A percentile compares a stretch with the other conserved stretches of the same genome.
phyloP scores from a whole-genome alignment of 176 grass and related monocot species.

The Pontederia crassipes region DNA sequence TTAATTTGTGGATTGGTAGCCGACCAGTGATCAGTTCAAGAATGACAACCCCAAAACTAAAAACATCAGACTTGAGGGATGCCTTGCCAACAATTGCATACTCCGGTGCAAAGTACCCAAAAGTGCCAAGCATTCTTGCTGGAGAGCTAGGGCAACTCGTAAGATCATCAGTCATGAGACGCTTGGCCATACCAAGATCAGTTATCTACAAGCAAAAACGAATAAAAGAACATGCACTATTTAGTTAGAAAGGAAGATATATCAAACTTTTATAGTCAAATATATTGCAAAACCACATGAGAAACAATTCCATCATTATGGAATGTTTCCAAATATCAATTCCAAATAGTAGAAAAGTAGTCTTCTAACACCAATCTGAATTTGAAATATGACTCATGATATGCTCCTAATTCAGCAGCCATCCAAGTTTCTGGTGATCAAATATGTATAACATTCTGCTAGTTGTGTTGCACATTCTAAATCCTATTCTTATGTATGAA shows the following conservation, averaged over 20 bases:
- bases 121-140: constrained; percentile 84
- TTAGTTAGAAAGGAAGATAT: no score
- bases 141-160: constrained; percentile 83
- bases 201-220: constrained; percentile 43
- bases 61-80: constrained; percentile 89
- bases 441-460: no score
- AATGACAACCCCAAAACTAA: constrained; percentile 95
- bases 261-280: no score
- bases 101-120: constrained; percentile 96
- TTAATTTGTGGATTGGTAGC: constrained; percentile 57
- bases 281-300: no score
- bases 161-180: constrained; percentile 74
- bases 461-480: no score
- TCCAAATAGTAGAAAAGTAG: not conserved
- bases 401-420: not conserved
- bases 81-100: constrained; percentile 94
- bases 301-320: not conserved
- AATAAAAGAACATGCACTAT: no score
- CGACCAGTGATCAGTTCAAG: constrained; percentile 92
- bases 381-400: not conserved
- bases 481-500: no score
- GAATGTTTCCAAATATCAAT: not conserved
- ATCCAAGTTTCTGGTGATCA: no score
- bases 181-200: constrained; percentile 95
- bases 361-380: not conserved